Evolutionary conservation across 1,284 basidiomycete species (phyloP), one percentile per base, ranked within the genome.

Genomic region (Marasmius oreades): DNA sequence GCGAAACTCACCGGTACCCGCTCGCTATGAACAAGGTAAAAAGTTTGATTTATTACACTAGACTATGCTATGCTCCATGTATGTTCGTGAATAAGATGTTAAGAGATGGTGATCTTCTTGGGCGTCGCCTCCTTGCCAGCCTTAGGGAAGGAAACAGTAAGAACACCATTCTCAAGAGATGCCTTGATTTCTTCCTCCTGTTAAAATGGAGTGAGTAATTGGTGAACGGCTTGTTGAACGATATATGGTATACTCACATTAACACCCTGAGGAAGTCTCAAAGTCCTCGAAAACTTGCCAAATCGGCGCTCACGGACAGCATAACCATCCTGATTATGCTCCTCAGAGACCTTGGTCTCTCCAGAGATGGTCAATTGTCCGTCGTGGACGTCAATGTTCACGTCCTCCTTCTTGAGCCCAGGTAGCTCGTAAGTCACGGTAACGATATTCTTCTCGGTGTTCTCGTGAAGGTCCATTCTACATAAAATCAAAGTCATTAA

Each of bases 161-260:
- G 55, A 20, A 66, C 59, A 1, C 65, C 66, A 48, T 63, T 42
- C 12, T 66, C 65, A 63, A 67, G 63, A n/a, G n/a, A n/a, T n/a
- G n/a, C n/a, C n/a, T n/a, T n/a, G n/a, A n/a, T 67, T 33, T 67
- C 62, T 26, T 64, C 60, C 22, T 65, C 66, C 66, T 68, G 46
- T 4, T 44, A 22, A 36, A 8, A 33, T 23, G 2, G 23, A 18
- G 39, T 33, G n/a, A 46, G 51, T 16, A 52, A n/a, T n/a, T 52
- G 14, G 39, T 18, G 34, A 12, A n/a, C 8, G 10, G 11, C 6
- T 45, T 37, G 10, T 22, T 8, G 18, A 14, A n/a, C n/a, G 22
- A 51, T 7, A 28, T 20, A 53, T 8, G 10, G 2, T 34, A 5
- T 18, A 43, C 59, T 57, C 55, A 58, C 61, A 57, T 63, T 63